A percentile compares a stretch with the other conserved stretches of the same genome.
Conservation (phyloP, 768 basidiomycete species). For the Leccinum subtestaceum region DNA sequence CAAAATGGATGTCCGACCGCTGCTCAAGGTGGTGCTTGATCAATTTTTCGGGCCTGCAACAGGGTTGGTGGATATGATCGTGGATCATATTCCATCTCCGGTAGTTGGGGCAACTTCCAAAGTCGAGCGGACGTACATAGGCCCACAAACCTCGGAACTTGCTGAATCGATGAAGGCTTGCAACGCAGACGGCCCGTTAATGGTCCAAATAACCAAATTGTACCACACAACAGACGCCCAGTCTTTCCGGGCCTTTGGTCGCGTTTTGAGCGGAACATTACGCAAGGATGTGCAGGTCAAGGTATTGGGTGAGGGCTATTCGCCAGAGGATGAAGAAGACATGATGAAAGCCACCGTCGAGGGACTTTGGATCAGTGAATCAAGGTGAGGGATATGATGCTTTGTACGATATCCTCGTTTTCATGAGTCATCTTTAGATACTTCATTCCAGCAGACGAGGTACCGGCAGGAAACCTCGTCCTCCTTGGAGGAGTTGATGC, state of each 20-base stretch:
- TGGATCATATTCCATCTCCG: constrained; percentile 87
- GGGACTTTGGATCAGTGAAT: constrained; percentile 87
- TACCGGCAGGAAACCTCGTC: constrained; percentile 89
- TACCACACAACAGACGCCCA: constrained; percentile 97
- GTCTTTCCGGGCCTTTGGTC: constrained; percentile 93
- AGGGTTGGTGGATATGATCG: constrained; percentile 91
- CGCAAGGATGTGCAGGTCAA: constrained; percentile 82
- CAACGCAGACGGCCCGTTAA: constrained; percentile 80
- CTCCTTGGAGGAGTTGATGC: constrained; percentile 91
- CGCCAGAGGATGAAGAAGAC: constrained; percentile 98
- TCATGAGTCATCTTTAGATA: constrained; percentile 53
- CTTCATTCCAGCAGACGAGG: constrained; percentile 84
- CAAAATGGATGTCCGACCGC: constrained; percentile 97
- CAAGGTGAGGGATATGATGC: constrained; percentile 53
- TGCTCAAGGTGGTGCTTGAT: constrained; percentile 88
- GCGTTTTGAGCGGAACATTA: constrained; percentile 90
- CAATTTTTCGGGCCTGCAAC: constrained; percentile 94
- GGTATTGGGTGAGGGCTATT: constrained; percentile 97
- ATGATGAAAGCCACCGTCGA: constrained; percentile 86
- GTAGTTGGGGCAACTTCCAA: constrained; percentile 55
- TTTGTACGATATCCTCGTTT: not conserved
- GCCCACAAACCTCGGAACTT: constrained; percentile 79
- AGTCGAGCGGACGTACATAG: constrained; percentile 84
- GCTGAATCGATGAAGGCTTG: constrained; percentile 80
- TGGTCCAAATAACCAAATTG: constrained; percentile 91